Base-by-base conservation (phyloP, 495 filamentous ascomycete species). In the Hypoxylon lenormandii region DNA sequence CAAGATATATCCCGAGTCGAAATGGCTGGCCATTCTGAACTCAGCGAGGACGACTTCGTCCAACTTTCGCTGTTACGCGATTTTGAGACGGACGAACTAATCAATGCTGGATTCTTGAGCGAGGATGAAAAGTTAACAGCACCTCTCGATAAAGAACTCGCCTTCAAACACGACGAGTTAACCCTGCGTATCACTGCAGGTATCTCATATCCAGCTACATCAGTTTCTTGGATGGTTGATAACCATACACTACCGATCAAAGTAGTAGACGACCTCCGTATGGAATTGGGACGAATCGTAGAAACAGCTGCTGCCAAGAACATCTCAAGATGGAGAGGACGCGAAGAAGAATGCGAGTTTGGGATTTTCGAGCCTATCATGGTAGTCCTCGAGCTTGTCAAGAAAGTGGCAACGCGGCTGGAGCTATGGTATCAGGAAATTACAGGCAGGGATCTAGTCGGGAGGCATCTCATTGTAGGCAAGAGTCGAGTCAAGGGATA, bases 1-100 rank as follows among this genome's bases (percentile, higher is more conserved):
- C 30, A 33, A 11, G 38, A 42, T 42, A 42, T n/a, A 2, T 23
- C 40, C 5, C 0, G 13, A 53, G 13, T 22, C 10, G 40, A 28
- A 53, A 69, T 69, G 66, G 5, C 49, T 22, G n/a, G 22, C 5
- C 23, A 33, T 37, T 4, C 18, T n/a, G 49, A 51, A 38, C 43
- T 64, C 15, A 64, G 49, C 43, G 70, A 71, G 5, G 71, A 76
- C n/a, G 71, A 74, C 23, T 56, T 71, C 7, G 26, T 64, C 36
- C 53, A 76, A 36, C 47, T 74, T 4, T 72, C 73, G 8, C 71
- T 74, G 5, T 67, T 76, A 37, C 72, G 72, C 28, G 67, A 72
- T 49, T 69, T 71, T n/a, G 71, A 74, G 40, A 66, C 62, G 5
- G 73, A 76, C 48, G 56, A 60, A 19, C 53, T 76, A 21, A 61